Base-by-base conservation (phyloP, 1,139 yeast genomes). In the Debaryomycetaceae sp. region DNA sequence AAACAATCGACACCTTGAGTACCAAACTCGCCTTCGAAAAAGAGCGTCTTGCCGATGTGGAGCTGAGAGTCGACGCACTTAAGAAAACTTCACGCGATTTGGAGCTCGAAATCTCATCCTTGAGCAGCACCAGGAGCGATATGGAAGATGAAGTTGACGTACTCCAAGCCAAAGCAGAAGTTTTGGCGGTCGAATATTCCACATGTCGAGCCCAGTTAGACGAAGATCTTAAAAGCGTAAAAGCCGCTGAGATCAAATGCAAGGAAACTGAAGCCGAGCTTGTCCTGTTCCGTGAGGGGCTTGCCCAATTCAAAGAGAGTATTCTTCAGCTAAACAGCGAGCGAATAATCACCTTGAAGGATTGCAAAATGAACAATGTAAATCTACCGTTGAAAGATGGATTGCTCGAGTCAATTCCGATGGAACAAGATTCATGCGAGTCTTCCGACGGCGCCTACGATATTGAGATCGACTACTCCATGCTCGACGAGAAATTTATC, bases 361-460 rank as follows among this genome's bases (percentile, higher is more conserved):
- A 73, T 37, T 82, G 95, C 52, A 82, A 81, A 43, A 68, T 87
- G 37, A 83, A 81, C 32, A 79, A 73, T 37, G 62, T 80, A 12
- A 61, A 62, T 8, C 44, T 87, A 12, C 95, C 95, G 2, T 53
- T 85, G 25, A 41, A 49, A 6, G 69, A 70, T 22, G 90, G 92
- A 0, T 45, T 66, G 57, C 31, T 60, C 64, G 53, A 77, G 53
- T 38, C 68, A 44, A 40, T 64, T 65, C 37, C 83, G 65, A 29
- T 55, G 50, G 51, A 53, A 19, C 64, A 57, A n/a, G 45, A 51
- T 34, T 22, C 57, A 7, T 70, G 63, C 23, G 55, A 57, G 4
- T 49, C 70, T 4, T 47, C 62, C 16, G 52, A 53, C 15, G 51
- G 58, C 4, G 58, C 69, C 2, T 68, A 68, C 36, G 60, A 59